phyloP scores from a whole-genome alignment of 345 rosid genomes.

The Linum lewisii region DNA sequence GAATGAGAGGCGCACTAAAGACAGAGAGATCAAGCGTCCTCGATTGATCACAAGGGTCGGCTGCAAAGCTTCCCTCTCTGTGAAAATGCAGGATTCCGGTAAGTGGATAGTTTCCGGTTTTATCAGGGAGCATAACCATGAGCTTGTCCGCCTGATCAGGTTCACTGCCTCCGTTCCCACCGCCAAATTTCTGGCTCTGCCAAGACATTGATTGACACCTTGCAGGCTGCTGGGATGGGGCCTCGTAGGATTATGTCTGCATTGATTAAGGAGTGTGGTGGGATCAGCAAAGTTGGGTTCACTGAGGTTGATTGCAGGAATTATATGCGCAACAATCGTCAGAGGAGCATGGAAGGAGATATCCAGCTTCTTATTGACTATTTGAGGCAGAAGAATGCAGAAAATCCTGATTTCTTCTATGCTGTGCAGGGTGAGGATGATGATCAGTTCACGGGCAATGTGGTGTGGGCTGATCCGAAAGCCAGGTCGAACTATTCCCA shows the following conservation, averaged over 20 bases:
- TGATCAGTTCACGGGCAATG: constrained; percentile 27
- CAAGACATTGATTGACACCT: constrained; percentile 40
- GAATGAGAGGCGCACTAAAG: constrained; percentile 51
- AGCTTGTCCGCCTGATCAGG: constrained; percentile 41
- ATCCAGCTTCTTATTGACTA: constrained; percentile 30
- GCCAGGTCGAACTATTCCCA: constrained; percentile 25
- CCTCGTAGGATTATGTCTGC: constrained; percentile 42
- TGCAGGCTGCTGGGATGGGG: constrained; percentile 51
- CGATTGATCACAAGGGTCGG: constrained; percentile 38
- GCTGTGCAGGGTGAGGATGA: constrained; percentile 30
- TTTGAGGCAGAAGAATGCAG: constrained; percentile 29
- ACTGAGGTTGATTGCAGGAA: constrained; percentile 45
- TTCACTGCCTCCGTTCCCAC: constrained; percentile 42
- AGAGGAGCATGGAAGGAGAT: constrained; percentile 32
- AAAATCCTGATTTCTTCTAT: constrained; percentile 31
- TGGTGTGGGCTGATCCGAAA: constrained; percentile 39
- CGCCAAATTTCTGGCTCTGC: constrained; percentile 42
- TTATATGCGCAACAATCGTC: constrained; percentile 38
- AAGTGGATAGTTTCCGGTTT: constrained; percentile 29
- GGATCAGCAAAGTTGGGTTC: constrained; percentile 40
- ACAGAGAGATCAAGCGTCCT: constrained; percentile 44
- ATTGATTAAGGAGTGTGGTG: constrained; percentile 42
- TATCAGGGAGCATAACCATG: constrained; percentile 37
- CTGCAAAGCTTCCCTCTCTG: constrained; percentile 34
- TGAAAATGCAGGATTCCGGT: constrained; percentile 33